Conservation (phyloP, 345 rosid genomes). For the Passiflora organensis region DNA sequence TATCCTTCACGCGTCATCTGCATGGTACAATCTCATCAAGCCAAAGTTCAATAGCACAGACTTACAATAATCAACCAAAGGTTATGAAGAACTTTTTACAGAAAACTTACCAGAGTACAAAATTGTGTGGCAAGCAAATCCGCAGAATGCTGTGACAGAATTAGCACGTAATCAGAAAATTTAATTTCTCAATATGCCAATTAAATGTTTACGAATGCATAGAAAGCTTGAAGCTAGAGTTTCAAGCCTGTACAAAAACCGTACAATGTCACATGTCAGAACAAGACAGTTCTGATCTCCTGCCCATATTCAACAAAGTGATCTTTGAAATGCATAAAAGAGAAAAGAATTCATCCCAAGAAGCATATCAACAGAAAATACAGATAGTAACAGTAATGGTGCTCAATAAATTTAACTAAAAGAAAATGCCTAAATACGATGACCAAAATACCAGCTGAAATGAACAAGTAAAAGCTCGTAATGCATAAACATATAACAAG, state of each 20-base stretch:
- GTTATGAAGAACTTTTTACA: not conserved
- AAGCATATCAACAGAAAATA: not conserved
- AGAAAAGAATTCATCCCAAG: not conserved
- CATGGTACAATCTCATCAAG: conserved; percentile 21
- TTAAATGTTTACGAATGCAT: conserved; percentile 15
- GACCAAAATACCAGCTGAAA: not conserved
- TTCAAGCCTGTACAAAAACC: not conserved
- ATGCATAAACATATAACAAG: no score
- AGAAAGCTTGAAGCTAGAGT: not conserved
- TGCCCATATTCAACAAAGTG: no score
- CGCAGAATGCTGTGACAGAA: conserved; percentile 58
- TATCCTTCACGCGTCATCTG: conserved; percentile 75
- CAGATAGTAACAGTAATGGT: not conserved
- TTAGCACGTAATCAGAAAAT: not conserved
- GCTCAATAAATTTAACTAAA: not conserved
- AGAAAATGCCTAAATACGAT: not conserved
- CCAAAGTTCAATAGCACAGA: conserved; percentile 7
- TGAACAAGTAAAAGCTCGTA: not conserved
- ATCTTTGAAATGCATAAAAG: no score
- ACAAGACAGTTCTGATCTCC: no score
- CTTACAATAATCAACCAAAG: conserved; percentile 2
- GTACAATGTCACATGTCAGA: no score
- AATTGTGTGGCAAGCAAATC: conserved; percentile 80
- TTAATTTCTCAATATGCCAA: conserved; percentile 18
- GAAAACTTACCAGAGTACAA: conserved; percentile 57